phyloP scores from a whole-genome alignment of 768 basidiomycete species.

The Boletellus ananas region DNA sequence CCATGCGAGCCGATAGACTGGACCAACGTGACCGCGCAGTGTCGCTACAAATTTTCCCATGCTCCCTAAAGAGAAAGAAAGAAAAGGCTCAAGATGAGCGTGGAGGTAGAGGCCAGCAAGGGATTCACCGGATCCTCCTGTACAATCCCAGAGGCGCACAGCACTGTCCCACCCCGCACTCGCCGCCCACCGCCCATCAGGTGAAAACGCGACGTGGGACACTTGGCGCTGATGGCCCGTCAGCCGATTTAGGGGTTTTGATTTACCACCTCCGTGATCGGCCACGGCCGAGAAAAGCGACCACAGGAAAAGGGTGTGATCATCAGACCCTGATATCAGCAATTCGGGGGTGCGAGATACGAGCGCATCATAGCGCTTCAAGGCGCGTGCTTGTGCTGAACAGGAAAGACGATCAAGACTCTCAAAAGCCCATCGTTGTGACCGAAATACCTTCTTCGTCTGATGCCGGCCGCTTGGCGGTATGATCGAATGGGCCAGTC shows the following conservation, averaged over 20 bases:
- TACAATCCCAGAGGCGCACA: conserved; percentile 87
- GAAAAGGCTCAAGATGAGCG: not conserved
- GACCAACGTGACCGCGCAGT: conserved; percentile 87
- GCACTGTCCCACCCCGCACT: conserved; percentile 89
- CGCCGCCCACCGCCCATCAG: conserved; percentile 90
- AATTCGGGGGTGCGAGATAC: conserved; percentile 67
- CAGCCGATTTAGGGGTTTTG: conserved; percentile 71
- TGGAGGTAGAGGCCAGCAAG: not conserved
- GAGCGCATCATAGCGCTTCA: conserved; percentile 72
- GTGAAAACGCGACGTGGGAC: conserved; percentile 90
- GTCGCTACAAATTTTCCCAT: conserved; percentile 88
- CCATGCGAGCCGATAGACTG: conserved; percentile 95
- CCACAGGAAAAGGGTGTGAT: conserved; percentile 98
- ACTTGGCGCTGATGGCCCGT: conserved; percentile 96
- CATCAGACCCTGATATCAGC: conserved; percentile 93
- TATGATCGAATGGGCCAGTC: conserved; percentile 94
- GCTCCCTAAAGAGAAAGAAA: conserved; percentile 34
- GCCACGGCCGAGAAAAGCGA: conserved; percentile 59
- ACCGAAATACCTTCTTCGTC: conserved; percentile 74
- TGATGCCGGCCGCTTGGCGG: conserved; percentile 67
- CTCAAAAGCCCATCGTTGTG: not conserved
- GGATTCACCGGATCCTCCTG: conserved; percentile 42
- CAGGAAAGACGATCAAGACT: not conserved
- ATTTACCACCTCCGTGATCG: conserved; percentile 39
- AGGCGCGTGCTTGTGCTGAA: conserved; percentile 73